Evolutionary conservation across 2,329 filamentous ascomycete genomes (phyloP).

Genomic region (Nannizzia gypsea): DNA sequence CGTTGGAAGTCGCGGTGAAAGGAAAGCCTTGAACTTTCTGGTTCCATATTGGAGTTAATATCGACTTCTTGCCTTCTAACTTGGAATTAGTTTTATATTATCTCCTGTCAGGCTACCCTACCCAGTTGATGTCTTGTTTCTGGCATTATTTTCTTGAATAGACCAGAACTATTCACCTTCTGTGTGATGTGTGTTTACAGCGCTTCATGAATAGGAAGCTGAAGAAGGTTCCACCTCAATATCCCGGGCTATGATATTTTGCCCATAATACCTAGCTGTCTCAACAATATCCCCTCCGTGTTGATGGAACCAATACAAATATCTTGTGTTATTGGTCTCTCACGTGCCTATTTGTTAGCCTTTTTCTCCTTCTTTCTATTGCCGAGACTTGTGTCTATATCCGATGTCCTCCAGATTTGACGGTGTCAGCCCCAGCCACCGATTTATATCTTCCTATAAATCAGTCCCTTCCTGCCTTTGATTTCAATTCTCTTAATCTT

Average conservation of each 20-base stretch:
- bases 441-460: background rate
- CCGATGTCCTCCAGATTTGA: background rate
- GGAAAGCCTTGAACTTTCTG: background rate
- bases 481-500: background rate
- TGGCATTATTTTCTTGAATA: background rate
- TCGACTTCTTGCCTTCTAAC: background rate
- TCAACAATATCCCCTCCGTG: background rate
- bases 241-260: background rate
- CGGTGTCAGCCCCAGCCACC: background rate
- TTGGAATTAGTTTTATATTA: background rate
- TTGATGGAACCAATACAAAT: background rate
- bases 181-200: background rate
- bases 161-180: background rate
- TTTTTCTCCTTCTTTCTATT: background rate
- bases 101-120: background rate
- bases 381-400: background rate
- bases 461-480: background rate
- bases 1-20: slow-evolving; percentile 55
- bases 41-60: background rate
- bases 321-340: background rate
- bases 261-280: background rate
- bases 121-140: background rate
- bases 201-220: background rate
- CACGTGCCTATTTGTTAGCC: background rate
- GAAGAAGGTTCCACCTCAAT: background rate